Conservation (phyloP, 176 grass and related monocot species). For the Coix lacrymajobi region DNA sequence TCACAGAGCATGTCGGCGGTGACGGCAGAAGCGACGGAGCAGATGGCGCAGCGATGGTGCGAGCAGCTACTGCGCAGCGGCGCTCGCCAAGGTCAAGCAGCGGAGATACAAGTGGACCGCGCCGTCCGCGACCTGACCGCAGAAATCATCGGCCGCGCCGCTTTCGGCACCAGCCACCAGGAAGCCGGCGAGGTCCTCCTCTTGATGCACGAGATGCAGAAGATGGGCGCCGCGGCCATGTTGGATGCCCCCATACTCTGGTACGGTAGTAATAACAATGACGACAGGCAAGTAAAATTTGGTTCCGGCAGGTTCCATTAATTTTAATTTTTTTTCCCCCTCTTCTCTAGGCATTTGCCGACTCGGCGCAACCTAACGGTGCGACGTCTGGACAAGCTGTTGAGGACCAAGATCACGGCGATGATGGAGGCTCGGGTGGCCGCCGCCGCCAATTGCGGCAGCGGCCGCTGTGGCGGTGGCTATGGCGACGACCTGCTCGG, state of each 20-base stretch:
- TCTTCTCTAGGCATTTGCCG: slow-evolving; percentile 17
- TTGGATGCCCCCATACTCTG: slow-evolving; percentile 7
- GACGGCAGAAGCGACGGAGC: slow-evolving; percentile 15
- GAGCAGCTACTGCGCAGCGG: not conserved
- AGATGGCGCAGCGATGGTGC: not conserved
- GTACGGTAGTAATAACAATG: not conserved
- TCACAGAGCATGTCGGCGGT: slow-evolving; percentile 21
- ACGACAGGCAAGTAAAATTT: too few species aligned
- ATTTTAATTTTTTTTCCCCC: fast-evolving
- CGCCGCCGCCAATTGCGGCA: not conserved
- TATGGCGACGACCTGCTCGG: slow-evolving; percentile 46
- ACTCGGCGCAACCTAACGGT: not conserved
- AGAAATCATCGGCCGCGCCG: slow-evolving; percentile 29
- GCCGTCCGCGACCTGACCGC: slow-evolving; percentile 31
- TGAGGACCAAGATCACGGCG: not conserved
- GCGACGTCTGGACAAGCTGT: slow-evolving; percentile 12
- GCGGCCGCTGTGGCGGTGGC: not conserved
- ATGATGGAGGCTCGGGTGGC: slow-evolving; percentile 10
- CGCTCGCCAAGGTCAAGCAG: not conserved
- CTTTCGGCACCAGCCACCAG: slow-evolving; percentile 6
- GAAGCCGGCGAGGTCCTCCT: slow-evolving; percentile 14
- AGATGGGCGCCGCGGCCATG: not conserved
- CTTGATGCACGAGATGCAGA: not conserved
- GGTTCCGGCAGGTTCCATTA: too few species aligned
- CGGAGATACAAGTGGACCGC: slow-evolving; percentile 21